Percentiles rank a stretch among this genome's conserved stretches.
Conservation (phyloP, 257 asterid species). For the Penstemon newberryi region DNA sequence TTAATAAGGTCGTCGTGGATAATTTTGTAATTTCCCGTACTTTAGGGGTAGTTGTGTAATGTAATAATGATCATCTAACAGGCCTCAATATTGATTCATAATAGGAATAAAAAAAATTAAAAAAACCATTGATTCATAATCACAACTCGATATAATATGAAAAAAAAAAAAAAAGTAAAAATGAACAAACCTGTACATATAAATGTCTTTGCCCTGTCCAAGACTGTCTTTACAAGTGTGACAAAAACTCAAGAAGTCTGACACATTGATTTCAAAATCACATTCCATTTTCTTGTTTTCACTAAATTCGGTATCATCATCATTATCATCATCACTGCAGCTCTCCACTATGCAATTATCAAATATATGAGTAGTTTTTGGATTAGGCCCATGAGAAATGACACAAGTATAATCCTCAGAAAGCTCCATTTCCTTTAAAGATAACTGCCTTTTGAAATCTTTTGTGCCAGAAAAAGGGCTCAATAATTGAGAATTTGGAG, state of each 20-base stretch:
- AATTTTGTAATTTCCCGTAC: too few relatives aligned
- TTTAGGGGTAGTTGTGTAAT: too few relatives aligned
- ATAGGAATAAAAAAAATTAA: neutral
- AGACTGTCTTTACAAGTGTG: constrained; percentile 53
- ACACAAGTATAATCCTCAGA: constrained; percentile 95
- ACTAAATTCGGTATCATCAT: constrained; percentile 24
- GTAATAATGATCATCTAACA: too few relatives aligned
- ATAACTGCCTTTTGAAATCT: constrained; percentile 47
- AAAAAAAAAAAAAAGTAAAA: neutral
- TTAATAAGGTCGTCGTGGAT: too few relatives aligned
- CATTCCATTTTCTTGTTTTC: constrained; percentile 25
- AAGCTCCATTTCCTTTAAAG: constrained; percentile 86
- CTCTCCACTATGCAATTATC: constrained; percentile 75
- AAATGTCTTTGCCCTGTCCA: constrained; percentile 55
- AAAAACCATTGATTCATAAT: neutral
- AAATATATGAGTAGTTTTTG: constrained; percentile 79
- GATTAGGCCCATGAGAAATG: constrained; percentile 86
- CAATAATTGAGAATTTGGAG: constrained; percentile 42
- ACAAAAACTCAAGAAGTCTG: constrained; percentile 52
- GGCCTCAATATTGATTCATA: too few relatives aligned
- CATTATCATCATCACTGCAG: constrained; percentile 34
- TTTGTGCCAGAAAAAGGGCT: constrained; percentile 38
- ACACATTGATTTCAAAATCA: constrained; percentile 24
- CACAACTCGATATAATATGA: too few relatives aligned
- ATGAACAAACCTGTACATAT: constrained; percentile 66